Evolutionary conservation across 495 filamentous ascomycete species (phyloP).

Genomic region (Lophium mytilinum): DNA sequence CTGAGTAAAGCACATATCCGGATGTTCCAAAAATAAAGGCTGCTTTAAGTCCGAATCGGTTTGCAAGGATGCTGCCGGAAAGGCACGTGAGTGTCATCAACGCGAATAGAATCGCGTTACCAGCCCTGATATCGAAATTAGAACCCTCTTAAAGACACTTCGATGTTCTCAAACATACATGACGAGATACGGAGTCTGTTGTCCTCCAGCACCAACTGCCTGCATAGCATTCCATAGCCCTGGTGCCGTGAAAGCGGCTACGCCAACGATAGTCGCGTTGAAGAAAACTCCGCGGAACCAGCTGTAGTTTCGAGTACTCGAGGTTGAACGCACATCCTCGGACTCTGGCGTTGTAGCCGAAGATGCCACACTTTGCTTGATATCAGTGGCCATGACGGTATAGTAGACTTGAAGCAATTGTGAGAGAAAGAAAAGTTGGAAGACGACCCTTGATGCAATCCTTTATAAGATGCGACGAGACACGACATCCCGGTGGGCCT

Average conservation of each 20-base stretch:
- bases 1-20: conserved; percentile 1
- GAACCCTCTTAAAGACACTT: not conserved
- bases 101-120: not conserved
- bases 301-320: not conserved
- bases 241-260: not conserved
- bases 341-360: too few relatives aligned
- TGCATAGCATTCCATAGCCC: conserved; percentile 9
- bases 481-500: too few relatives aligned
- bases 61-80: not conserved
- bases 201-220: conserved; percentile 2
- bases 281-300: conserved; percentile 5
- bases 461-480: too few relatives aligned
- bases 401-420: too few relatives aligned
- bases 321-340: too few relatives aligned
- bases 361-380: too few relatives aligned
- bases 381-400: too few relatives aligned
- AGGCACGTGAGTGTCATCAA: conserved; percentile 1
- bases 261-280: not conserved
- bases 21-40: not conserved
- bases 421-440: too few relatives aligned
- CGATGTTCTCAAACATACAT: not conserved
- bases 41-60: not conserved
- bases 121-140: not conserved
- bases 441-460: too few relatives aligned
- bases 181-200: conserved; percentile 4